A percentile compares a stretch with the other conserved stretches of the same genome.
Evolutionary conservation across 495 filamentous ascomycete genomes (phyloP).

Genomic region (Aspergillus indologenus): DNA sequence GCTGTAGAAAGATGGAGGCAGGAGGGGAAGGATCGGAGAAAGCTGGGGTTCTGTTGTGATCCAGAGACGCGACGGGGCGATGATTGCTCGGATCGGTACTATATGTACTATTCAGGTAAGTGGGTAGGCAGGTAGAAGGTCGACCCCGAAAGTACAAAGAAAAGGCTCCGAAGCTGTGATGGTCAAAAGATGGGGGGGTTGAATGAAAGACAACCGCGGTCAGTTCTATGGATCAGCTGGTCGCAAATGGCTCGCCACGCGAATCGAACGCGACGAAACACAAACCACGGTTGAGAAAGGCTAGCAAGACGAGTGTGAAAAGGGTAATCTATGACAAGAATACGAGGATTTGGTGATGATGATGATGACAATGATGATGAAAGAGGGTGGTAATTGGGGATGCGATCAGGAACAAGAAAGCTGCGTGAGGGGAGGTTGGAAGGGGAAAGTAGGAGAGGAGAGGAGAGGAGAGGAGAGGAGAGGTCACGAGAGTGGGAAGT

Average conservation of each 20-base stretch:
- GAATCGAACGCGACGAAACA: slow-evolving; percentile 4
- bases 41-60: neutral
- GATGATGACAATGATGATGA: too few relatives aligned
- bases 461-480: neutral
- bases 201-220: neutral
- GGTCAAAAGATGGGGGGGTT: neutral
- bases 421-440: neutral
- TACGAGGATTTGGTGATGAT: too few relatives aligned
- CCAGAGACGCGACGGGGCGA: slow-evolving; percentile 9
- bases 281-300: neutral
- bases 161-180: neutral
- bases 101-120: neutral
- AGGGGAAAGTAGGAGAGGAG: neutral
- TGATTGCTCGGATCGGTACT: neutral
- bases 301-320: neutral
- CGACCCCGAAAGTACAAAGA: neutral
- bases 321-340: neutral
- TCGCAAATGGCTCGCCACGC: slow-evolving; percentile 3
- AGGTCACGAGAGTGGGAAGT: neutral
- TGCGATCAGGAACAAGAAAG: neutral
- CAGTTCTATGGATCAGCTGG: neutral
- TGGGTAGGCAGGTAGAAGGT: neutral
- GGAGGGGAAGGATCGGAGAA: neutral
- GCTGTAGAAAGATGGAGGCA: neutral
- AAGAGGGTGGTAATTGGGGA: neutral